Evolutionary conservation across 2,329 filamentous ascomycete species (phyloP).

Genomic region (Lecanicillium sp.): DNA sequence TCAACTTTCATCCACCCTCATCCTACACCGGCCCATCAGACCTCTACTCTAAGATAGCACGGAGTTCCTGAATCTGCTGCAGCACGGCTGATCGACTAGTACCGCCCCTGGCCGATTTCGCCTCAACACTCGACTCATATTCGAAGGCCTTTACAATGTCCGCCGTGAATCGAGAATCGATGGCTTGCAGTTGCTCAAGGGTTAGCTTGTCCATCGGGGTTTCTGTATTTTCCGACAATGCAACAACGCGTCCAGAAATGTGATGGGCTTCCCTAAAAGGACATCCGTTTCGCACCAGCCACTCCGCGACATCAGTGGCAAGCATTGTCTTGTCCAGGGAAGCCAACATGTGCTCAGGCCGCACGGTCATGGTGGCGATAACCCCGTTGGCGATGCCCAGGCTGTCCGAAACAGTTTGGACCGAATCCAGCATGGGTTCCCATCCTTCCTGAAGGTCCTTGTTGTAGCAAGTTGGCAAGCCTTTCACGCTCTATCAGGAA

Average conservation of each 20-base stretch:
- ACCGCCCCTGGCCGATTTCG: slow-evolving; percentile 59
- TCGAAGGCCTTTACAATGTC: slow-evolving; percentile 61
- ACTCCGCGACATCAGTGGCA: slow-evolving; percentile 58
- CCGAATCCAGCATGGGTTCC: slow-evolving; percentile 67
- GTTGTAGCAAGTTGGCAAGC: slow-evolving; percentile 68
- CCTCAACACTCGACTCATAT: slow-evolving; percentile 66
- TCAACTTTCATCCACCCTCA: slow-evolving; percentile 13
- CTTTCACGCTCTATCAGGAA: slow-evolving; percentile 37
- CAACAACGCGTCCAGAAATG: slow-evolving; percentile 66
- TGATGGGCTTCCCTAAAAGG: slow-evolving; percentile 75
- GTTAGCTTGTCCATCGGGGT: slow-evolving; percentile 62
- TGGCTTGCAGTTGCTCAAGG: slow-evolving; percentile 57
- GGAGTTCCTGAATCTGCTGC: slow-evolving; percentile 48
- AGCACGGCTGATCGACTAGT: slow-evolving; percentile 57
- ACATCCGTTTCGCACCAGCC: slow-evolving; percentile 54
- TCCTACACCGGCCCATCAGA: slow-evolving; percentile 15
- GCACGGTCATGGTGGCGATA: slow-evolving; percentile 56
- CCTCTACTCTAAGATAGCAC: slow-evolving; percentile 22
- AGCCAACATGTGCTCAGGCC: slow-evolving; percentile 63
- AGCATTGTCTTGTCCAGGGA: slow-evolving; percentile 69
- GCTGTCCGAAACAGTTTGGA: slow-evolving; percentile 66
- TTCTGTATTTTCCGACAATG: slow-evolving; percentile 54
- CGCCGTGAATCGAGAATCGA: slow-evolving; percentile 59
- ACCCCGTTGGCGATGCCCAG: slow-evolving; percentile 69
- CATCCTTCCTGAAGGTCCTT: slow-evolving; percentile 73